Conservation (phyloP, 2,329 filamentous ascomycete genomes). For the Huntiella moniliformis region DNA sequence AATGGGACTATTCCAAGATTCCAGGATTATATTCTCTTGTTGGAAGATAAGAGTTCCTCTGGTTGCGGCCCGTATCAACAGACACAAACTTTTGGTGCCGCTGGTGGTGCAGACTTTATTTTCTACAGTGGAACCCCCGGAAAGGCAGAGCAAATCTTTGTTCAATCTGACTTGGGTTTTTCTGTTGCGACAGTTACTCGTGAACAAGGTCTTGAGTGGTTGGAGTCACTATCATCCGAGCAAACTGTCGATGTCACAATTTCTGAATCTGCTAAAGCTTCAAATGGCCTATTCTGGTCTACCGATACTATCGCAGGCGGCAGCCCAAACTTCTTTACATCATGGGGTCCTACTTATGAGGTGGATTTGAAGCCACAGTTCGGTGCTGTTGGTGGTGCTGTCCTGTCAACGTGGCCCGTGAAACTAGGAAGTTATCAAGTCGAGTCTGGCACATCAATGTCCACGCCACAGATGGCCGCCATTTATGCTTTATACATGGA, state of each 20-base stretch:
- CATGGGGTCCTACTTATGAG: constrained; percentile 13
- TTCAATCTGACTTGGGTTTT: not conserved
- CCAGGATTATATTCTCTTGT: not conserved
- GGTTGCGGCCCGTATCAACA: not conserved
- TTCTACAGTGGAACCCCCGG: not conserved
- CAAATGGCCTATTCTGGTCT: constrained; percentile 25
- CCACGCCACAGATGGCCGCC: constrained; percentile 11
- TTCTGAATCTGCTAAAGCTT: constrained; percentile 9
- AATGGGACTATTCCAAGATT: not conserved
- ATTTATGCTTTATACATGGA: constrained; percentile 17
- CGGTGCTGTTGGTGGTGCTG: constrained; percentile 13
- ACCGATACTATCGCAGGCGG: constrained; percentile 20
- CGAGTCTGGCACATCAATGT: constrained; percentile 13
- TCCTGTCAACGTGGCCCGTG: constrained; percentile 13
- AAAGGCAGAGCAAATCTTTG: not conserved
- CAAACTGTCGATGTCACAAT: not conserved
- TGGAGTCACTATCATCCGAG: not conserved
- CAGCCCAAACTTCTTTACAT: constrained; percentile 16
- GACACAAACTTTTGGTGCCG: not conserved
- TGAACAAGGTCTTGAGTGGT: not conserved
- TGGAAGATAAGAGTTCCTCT: not conserved
- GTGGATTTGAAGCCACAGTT: constrained; percentile 13
- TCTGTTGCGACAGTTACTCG: not conserved
- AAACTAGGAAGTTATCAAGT: constrained; percentile 11
- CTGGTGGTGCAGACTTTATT: not conserved